A percentile compares a stretch with the other conserved stretches of the same genome.
Conservation (phyloP, 1,284 basidiomycete genomes). For the Bondarzewia mesenterica region DNA sequence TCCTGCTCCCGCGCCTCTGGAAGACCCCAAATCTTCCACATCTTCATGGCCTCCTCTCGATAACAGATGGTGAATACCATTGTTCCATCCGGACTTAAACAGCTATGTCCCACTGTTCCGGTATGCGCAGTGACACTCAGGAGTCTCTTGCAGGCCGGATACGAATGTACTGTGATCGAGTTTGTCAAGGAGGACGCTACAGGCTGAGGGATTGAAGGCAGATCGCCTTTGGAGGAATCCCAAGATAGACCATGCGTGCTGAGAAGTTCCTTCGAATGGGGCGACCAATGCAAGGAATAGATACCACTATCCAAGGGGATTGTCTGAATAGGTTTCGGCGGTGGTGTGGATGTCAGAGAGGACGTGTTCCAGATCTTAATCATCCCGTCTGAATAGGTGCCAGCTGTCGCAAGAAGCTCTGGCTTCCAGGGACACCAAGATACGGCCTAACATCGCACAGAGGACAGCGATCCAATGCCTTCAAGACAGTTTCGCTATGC, state of each 20-base stretch:
- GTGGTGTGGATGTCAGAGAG: slow-evolving; percentile 22
- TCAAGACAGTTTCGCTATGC: neutral
- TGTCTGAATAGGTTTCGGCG: slow-evolving; percentile 42
- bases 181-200: slow-evolving; percentile 34
- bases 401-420: slow-evolving; percentile 60
- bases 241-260: slow-evolving; percentile 53
- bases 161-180: slow-evolving; percentile 38
- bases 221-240: slow-evolving; percentile 12
- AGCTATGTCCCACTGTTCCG: slow-evolving; percentile 27
- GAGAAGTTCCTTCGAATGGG: slow-evolving; percentile 57
- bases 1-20: slow-evolving; percentile 17
- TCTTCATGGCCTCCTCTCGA: slow-evolving; percentile 33
- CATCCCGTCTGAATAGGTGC: slow-evolving; percentile 56
- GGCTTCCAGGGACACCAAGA: slow-evolving; percentile 75
- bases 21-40: slow-evolving; percentile 31
- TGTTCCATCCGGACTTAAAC: slow-evolving; percentile 28
- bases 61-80: slow-evolving; percentile 30
- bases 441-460: slow-evolving; percentile 35
- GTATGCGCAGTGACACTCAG: slow-evolving; percentile 27
- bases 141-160: slow-evolving; percentile 26
- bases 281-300: slow-evolving; percentile 59
- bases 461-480: neutral
- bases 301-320: slow-evolving; percentile 50
- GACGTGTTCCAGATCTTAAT: slow-evolving; percentile 50
- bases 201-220: slow-evolving; percentile 13